Evolutionary conservation across 306 rosid genomes (phyloP).

Genomic region (Rubus idaeus): DNA sequence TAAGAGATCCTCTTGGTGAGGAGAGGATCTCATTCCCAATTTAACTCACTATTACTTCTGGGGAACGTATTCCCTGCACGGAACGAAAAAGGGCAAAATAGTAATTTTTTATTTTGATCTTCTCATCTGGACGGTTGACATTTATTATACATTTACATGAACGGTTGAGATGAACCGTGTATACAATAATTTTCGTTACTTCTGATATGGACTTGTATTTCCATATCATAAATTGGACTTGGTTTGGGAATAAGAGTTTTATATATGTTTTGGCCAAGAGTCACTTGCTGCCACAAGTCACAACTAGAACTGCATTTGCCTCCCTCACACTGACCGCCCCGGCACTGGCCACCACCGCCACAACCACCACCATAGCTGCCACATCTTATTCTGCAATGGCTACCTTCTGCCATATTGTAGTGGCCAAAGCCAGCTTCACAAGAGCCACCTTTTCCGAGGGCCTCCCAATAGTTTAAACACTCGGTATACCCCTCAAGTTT

Average conservation of each 20-base stretch:
- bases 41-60: no score
- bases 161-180: no score
- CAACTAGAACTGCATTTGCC: background rate
- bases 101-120: no score
- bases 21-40: no score
- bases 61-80: no score
- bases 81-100: no score
- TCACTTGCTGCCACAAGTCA: background rate
- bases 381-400: background rate
- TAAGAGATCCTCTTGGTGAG: no score
- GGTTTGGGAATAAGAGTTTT: background rate
- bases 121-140: no score
- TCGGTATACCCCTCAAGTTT: background rate
- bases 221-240: background rate
- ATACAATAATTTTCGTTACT: no score
- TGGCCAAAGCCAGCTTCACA: background rate
- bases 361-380: background rate
- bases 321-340: background rate
- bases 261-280: background rate
- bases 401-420: background rate
- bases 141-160: no score
- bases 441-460: background rate
- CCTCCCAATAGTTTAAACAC: background rate
- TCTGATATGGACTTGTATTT: background rate
- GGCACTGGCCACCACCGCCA: background rate